Evolutionary conservation across 352 stramenopile species (phyloP), one percentile per base, ranked within the genome.

Genomic region (Globisporangium megalacanthum): DNA sequence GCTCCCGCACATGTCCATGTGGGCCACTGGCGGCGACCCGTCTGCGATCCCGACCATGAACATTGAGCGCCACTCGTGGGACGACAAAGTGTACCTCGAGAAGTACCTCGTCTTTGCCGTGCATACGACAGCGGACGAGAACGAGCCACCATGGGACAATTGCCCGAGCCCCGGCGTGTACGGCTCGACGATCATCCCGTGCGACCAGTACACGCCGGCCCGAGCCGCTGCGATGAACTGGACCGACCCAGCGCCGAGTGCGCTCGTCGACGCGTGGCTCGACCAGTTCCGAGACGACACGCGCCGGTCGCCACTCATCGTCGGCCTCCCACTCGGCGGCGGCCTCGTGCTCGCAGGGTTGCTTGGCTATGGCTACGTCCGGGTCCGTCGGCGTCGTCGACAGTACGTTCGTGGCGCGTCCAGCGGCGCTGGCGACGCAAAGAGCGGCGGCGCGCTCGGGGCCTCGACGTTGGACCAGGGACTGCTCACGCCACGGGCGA

Each of bases 111-210:
- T 66, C 7, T 64, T 54, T 19, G 60, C 49, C 10, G 29, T 64
- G 2, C 60, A 66, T 56, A 66, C 60, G 10, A 54, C 49, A 2
- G 20, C 29, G 3, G 49, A 64, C 20, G 51, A 50, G 2, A 25
- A 65, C 31, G 69, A 77, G 52, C 66, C 69, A 13, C 55, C 50
- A 15, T 81, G 56, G 29, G 29, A 51, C 13, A 45, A 6, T 0
- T 81, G 72, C 20, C 55, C 55, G 15, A 64, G 62, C 25, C 8
- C 47, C 10, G 51, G 14, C 0, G 58, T 56, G 13, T 77, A 68
- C 48, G 54, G 68, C 11, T 74, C 69, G 13, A 11, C 75, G 14
- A 60, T 72, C 20, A 65, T 81, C 14, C 69, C 69, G 5, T 80
- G 72, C 17, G 46, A 41, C 9, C 13, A 19, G 19, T 62, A 68